Evolutionary conservation across 129 eudicot genomes (phyloP), one percentile per base, ranked within the genome.

Genomic region (Heracleum sosnowskyi): DNA sequence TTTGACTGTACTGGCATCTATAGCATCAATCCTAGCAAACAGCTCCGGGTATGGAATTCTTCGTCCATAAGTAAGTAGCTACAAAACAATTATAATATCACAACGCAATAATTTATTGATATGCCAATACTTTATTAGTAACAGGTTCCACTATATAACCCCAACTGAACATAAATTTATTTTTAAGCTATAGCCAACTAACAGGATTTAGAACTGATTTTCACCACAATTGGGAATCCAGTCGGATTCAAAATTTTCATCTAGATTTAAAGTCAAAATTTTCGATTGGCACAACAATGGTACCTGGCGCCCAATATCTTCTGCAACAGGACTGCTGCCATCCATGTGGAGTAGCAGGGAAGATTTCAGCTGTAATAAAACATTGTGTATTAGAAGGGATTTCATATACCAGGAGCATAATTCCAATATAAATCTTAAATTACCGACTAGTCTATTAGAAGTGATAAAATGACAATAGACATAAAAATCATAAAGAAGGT

Each of bases 11-110:
- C 90, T 86, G n/a, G 93, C 87, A 87, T 88, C 85, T 16, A 92
- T 93, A 34, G 91, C 90, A 76, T 92, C 97, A 76, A 92, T 92
- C 84, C 97, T 92, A 46, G 96, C 96, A 84, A 93, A 93, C 78
- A 93, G 79, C 79, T 93, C 98, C 18, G 98, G 91, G 75, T 82
- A 88, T 39, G 96, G 98, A 57, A 90, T 90, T 86, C 98, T 93
- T 81, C 98, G 79, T 42, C 96, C 98, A 80, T 90, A 93, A 18
- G 98, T 93, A 77, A 93, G 88, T 74, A 93, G 82, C 98, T 93
- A 85, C 88, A 87, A 37, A 79, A 34, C 35, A 77, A 74, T 57
- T 77, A n/a, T 31, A 69, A 49, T 42, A 68, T 28, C 42, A 77
- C n/a, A 15, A 75, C 11, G 47, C 22, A 33, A 31, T 16, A 17